Conservation (phyloP, 257 asterid genomes). For the Solanum pennellii region DNA sequence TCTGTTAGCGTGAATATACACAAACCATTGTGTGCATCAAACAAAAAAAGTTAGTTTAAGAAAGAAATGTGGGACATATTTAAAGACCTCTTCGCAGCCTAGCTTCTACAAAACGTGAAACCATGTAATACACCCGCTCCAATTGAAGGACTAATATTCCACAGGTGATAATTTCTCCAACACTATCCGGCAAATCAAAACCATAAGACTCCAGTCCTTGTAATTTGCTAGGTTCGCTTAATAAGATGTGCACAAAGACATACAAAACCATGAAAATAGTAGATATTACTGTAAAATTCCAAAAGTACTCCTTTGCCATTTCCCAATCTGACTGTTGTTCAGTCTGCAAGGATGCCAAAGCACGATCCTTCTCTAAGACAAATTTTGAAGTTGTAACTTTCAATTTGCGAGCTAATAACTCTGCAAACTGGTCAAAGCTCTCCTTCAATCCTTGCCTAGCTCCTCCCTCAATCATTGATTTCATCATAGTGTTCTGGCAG, state of each 20-base stretch:
- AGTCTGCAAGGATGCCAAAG: conserved; percentile 37
- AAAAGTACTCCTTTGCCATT: conserved; percentile 42
- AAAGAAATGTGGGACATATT: neutral
- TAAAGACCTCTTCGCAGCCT: conserved; percentile 48
- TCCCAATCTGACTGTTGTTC: conserved; percentile 45
- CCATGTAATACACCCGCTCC: conserved; percentile 56
- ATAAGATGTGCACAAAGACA: conserved; percentile 43
- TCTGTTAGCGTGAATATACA: neutral
- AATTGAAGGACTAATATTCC: conserved; percentile 50
- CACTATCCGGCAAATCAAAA: conserved; percentile 79
- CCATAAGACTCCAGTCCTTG: conserved; percentile 68
- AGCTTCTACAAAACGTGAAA: conserved; percentile 71
- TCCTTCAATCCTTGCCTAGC: conserved; percentile 76
- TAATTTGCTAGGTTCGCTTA: conserved; percentile 25
- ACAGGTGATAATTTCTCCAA: conserved; percentile 64
- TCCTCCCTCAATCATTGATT: conserved; percentile 71
- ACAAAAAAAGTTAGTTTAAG: neutral
- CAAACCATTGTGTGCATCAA: neutral
- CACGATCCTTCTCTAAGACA: conserved; percentile 38
- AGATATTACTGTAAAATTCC: conserved; percentile 56
- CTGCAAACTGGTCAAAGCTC: conserved; percentile 53
- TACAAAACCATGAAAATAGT: conserved; percentile 43
- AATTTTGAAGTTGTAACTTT: conserved; percentile 20
- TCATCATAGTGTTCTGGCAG: conserved; percentile 67
- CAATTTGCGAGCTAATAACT: conserved; percentile 35